A percentile compares a stretch with the other conserved stretches of the same genome.
Evolutionary conservation across 1,139 yeast genomes (phyloP).

Genomic region (Keqinozyma sinolaborantium): DNA sequence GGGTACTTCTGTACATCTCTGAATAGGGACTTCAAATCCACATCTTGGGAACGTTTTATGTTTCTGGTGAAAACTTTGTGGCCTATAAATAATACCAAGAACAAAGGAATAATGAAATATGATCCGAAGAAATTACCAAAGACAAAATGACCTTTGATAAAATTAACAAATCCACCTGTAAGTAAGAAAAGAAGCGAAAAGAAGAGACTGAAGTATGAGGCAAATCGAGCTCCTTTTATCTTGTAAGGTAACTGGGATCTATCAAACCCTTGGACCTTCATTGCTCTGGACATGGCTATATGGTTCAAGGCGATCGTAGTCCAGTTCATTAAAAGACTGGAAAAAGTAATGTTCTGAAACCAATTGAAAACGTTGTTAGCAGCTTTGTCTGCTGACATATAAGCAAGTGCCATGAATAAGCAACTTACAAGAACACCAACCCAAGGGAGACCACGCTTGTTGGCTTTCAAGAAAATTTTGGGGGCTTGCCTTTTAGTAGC

Average conservation of each 20-base stretch:
- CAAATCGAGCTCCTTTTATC: slow-evolving; percentile 20
- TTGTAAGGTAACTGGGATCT: slow-evolving; percentile 33
- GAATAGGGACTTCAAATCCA: slow-evolving; percentile 28
- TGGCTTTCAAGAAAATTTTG: slow-evolving; percentile 44
- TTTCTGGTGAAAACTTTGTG: slow-evolving; percentile 27
- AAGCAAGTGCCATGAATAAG: slow-evolving; percentile 57
- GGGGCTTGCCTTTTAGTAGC: slow-evolving; percentile 47
- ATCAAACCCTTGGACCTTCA: slow-evolving; percentile 26
- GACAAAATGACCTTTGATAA: slow-evolving; percentile 30
- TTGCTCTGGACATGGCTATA: slow-evolving; percentile 31
- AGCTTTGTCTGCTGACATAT: slow-evolving; percentile 48
- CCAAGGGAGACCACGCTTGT: slow-evolving; percentile 53
- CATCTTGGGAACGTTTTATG: slow-evolving; percentile 24
- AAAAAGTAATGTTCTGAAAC: slow-evolving; percentile 63
- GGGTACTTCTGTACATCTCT: slow-evolving; percentile 33
- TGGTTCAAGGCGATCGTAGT: slow-evolving; percentile 32
- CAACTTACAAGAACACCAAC: slow-evolving; percentile 46
- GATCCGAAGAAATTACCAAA: slow-evolving; percentile 32
- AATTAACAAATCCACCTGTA: slow-evolving; percentile 38
- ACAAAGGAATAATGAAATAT: slow-evolving; percentile 35
- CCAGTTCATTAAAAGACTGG: slow-evolving; percentile 55
- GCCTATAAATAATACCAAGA: slow-evolving; percentile 19
- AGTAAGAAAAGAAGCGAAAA: slow-evolving; percentile 27
- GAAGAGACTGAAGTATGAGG: slow-evolving; percentile 34
- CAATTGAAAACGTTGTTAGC: slow-evolving; percentile 52